Evolutionary conservation across 2,329 filamentous ascomycete genomes (phyloP).

Genomic region (Didymosphaeria variabile): DNA sequence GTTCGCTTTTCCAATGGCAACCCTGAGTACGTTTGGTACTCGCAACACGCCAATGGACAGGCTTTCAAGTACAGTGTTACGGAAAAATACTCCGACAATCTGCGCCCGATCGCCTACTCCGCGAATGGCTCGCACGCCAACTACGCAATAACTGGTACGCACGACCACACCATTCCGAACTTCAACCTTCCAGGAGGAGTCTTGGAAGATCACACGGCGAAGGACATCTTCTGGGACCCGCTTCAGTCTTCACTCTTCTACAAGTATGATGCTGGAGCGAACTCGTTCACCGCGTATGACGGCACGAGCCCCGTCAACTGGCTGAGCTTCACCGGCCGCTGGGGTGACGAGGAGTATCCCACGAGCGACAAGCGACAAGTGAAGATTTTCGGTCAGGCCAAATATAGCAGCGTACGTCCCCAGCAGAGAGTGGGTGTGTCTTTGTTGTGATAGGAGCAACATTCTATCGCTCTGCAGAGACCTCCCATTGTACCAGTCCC

Average conservation of each 20-base stretch:
- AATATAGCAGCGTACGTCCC: background rate
- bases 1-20: constrained; percentile 67
- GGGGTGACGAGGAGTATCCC: constrained; percentile 70
- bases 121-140: constrained; percentile 71
- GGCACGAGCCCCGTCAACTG: constrained; percentile 60
- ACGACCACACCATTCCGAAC: constrained; percentile 71
- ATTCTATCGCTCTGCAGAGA: no score
- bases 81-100: constrained; percentile 58
- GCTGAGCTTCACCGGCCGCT: constrained; percentile 66
- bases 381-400: constrained; percentile 46
- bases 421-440: background rate
- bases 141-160: constrained; percentile 67
- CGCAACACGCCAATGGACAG: constrained; percentile 69
- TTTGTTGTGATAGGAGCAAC: no score
- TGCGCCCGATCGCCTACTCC: constrained; percentile 66
- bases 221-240: constrained; percentile 69
- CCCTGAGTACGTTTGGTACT: constrained; percentile 68
- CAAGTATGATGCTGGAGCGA: constrained; percentile 56
- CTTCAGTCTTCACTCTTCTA: constrained; percentile 65
- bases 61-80: constrained; percentile 67
- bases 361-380: constrained; percentile 60
- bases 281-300: constrained; percentile 60
- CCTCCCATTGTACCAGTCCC: no score
- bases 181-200: constrained; percentile 63
- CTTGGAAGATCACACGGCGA: constrained; percentile 64